Base-by-base conservation (phyloP, 371 early-diverging fungal genomes). In the Mucor plumbeus region DNA sequence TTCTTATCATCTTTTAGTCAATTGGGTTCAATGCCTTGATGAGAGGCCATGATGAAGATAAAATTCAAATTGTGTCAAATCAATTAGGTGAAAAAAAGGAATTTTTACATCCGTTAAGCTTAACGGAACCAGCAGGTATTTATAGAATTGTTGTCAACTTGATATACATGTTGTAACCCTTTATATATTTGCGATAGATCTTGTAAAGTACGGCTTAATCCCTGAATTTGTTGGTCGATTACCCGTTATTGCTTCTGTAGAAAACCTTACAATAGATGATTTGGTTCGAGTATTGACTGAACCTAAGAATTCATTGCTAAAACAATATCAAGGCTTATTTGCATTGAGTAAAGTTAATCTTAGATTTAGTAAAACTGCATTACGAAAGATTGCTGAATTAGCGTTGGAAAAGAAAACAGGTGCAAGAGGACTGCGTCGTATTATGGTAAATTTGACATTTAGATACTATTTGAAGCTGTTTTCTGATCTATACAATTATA, bases 151-250 rank as follows among this genome's bases (percentile, higher is more conserved):
- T 13, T 40, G 40, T 40, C 10, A 14, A 33, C 19, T 21, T 40
- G 17, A 26, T 26, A 26, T 26, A 3, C 26, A 26, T 26, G 26
- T 35, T 5, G 43, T 34, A 40, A n/a, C 19, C 7, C 4, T 26
- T 19, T 26, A 39, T 17, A 8, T 3, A 21, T 14, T 31, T 26
- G 26, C 26, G 26, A 11, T 69, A 80, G 96, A 96, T 76, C 75
- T 96, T 61, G 89, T 94, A 64, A 88, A 91, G 63, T 96, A 89
- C 74, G 96, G 96, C 1, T 70, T 95, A 57, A 95, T 96, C 41
- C 95, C 96, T 0, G 96, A 96, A 76, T 94, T 96, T 66, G 88
- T 95, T 50, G 95, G 95, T 41, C 80, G 96, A 47, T 64, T 96
- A 36, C 95, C 95, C 1, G 91, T 95, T 10, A 72, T 95, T 36